A percentile compares a stretch with the other conserved stretches of the same genome.
Conservation (phyloP, 495 filamentous ascomycete genomes). For the Cercophora samala region DNA sequence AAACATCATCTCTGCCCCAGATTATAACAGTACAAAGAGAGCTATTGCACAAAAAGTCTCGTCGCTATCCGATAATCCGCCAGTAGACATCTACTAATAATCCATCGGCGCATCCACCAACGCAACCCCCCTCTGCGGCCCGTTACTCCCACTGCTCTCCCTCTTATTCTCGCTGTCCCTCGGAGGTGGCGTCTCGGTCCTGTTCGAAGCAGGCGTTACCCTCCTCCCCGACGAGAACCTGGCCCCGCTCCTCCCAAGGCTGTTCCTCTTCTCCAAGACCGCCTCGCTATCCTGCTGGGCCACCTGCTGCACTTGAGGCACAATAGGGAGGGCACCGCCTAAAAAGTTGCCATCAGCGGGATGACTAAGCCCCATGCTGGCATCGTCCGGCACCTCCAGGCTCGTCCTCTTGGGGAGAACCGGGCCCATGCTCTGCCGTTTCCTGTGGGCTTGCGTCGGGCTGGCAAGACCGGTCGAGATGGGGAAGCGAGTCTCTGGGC, state of each 20-base stretch:
- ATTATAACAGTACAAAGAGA: not conserved
- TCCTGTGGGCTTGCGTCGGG: slow-evolving; percentile 46
- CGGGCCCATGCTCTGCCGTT: slow-evolving; percentile 27
- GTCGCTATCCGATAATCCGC: not conserved
- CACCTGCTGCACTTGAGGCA: slow-evolving; percentile 33
- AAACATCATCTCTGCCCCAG: not conserved
- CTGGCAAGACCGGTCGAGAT: slow-evolving; percentile 66
- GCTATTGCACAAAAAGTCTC: not conserved
- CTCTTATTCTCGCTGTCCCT: slow-evolving; percentile 1
- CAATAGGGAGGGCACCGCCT: slow-evolving; percentile 30
- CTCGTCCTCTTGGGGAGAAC: slow-evolving; percentile 33
- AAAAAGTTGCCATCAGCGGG: slow-evolving; percentile 41
- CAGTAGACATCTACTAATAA: slow-evolving; percentile 29
- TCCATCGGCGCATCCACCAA: slow-evolving; percentile 38
- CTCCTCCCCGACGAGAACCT: slow-evolving; percentile 43
- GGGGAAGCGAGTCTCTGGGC: slow-evolving; percentile 80
- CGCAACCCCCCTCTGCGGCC: slow-evolving; percentile 25
- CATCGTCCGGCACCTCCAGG: slow-evolving; percentile 47
- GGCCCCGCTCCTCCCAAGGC: slow-evolving; percentile 46
- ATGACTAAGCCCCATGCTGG: slow-evolving; percentile 35
- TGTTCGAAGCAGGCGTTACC: slow-evolving; percentile 31
- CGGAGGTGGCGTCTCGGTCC: slow-evolving; percentile 15
- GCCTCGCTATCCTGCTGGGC: slow-evolving; percentile 39
- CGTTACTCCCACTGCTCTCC: slow-evolving; percentile 5
- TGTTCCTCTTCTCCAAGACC: slow-evolving; percentile 48